A percentile compares a stretch with the other conserved stretches of the same genome.
Evolutionary conservation across 345 rosid genomes (phyloP).

Genomic region (Salix dunnii): DNA sequence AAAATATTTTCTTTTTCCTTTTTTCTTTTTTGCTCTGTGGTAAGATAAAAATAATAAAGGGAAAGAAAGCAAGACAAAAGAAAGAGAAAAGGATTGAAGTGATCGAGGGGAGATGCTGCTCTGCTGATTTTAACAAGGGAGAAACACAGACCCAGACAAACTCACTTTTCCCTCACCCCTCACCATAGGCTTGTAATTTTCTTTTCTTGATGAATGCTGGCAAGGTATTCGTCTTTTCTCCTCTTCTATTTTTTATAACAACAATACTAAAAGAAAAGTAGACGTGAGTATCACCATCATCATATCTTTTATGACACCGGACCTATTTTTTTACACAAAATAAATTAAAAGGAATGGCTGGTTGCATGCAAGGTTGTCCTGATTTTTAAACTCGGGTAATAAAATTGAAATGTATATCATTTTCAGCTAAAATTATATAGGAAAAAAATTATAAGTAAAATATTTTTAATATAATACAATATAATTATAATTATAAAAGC

Average conservation of each 20-base stretch:
- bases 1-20: neutral
- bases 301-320: neutral
- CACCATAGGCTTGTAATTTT: neutral
- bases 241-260: neutral
- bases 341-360: too few species aligned
- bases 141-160: neutral
- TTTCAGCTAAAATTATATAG: too few species aligned
- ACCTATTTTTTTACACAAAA: neutral
- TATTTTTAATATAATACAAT: too few species aligned
- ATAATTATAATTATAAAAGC: too few species aligned
- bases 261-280: neutral
- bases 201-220: too few species aligned
- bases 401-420: too few species aligned
- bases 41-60: neutral
- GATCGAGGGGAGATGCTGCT: conserved; percentile 12
- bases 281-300: neutral
- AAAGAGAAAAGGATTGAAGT: conserved; percentile 32
- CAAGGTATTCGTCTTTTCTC: neutral
- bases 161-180: neutral
- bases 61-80: conserved; percentile 21
- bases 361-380: too few species aligned
- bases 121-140: conserved; percentile 7
- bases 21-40: neutral
- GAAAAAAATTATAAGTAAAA: too few species aligned
- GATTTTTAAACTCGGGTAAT: too few species aligned